Base-by-base conservation (phyloP, 352 stramenopile genomes). In the Phytophthora ramorum region DNA sequence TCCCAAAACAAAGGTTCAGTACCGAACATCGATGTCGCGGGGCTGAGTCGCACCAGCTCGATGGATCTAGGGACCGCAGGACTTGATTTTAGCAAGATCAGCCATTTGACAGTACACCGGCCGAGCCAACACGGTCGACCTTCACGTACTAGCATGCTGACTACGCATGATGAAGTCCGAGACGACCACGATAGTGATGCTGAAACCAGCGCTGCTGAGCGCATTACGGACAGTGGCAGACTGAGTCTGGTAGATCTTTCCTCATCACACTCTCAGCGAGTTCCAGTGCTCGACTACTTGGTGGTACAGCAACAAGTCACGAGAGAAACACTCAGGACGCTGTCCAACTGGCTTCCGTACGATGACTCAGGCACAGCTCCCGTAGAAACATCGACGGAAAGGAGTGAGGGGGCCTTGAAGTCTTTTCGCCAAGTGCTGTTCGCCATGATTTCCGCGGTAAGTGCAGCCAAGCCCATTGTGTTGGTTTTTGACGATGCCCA, bases 401-500 rank as follows among this genome's bases (percentile, higher is more conserved):
- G 65, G n/a, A 71, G 69, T 13, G 83, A 91, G 57, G 76, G 78
- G 46, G 70, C 66, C 0, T 60, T 74, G 0, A 85, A 84, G 26
- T 77, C 78, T 3, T 77, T 91, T 14, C 72, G 85, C 2, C 62
- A 79, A 17, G 69, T 91, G 1, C 66, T 91, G 7, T 85, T 90
- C 62, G 73, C 65, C 17, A 81, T 91, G 47, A 72, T 90, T 16
- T 69, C 86, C 9, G 73, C 71, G 2, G 52, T 90, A 0, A 91
- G 81, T 22, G 61, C 64, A 16, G 50, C 66, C 14, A 90, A 89
- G 32, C 78, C 85, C 0, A 86, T 93, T 19, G 51, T 93, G 48
- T 49, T 93, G 19, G 76, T 85, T 0, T 89, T 91, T 45, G 85
- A 93, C 63, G 87, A 92, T 47, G 82, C 78, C 0, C 85, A 93